phyloP scores from a whole-genome alignment of 2,329 filamentous ascomycete genomes.

The Penicillium sp. region DNA sequence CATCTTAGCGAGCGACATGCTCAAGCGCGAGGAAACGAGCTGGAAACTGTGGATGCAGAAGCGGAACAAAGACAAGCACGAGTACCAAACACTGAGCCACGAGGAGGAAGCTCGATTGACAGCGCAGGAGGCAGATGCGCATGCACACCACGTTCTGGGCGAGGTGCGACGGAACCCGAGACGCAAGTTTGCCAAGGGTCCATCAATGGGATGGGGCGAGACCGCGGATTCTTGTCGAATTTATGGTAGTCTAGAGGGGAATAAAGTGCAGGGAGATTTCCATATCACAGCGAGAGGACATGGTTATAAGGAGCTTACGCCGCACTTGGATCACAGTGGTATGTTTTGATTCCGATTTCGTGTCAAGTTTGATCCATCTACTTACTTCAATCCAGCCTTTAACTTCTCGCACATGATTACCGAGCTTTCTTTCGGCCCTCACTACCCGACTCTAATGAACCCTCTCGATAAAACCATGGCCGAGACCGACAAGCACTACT shows the following conservation, averaged over 20 bases:
- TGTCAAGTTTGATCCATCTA: neutral
- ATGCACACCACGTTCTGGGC: conserved; percentile 86
- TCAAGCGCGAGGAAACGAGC: conserved; percentile 73
- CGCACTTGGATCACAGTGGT: conserved; percentile 80
- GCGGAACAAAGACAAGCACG: conserved; percentile 59
- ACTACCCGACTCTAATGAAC: conserved; percentile 90
- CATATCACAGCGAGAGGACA: conserved; percentile 95
- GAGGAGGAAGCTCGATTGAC: conserved; percentile 57
- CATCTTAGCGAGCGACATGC: conserved; percentile 74
- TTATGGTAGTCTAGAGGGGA: conserved; percentile 84
- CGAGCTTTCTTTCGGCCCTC: conserved; percentile 95
- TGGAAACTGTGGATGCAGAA: conserved; percentile 80
- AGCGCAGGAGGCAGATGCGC: conserved; percentile 66
- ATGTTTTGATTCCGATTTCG: conserved; percentile 38
- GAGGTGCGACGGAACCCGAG: conserved; percentile 67
- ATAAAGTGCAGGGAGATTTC: conserved; percentile 97
- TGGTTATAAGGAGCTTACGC: conserved; percentile 80
- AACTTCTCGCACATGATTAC: conserved; percentile 98
- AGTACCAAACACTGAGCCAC: conserved; percentile 56
- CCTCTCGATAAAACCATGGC: conserved; percentile 91
- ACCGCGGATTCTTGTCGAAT: conserved; percentile 77
- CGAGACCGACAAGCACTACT: conserved; percentile 72
- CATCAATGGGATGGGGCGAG: conserved; percentile 57
- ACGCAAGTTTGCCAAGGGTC: conserved; percentile 70
- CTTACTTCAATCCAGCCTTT: conserved; percentile 61